phyloP scores from a whole-genome alignment of 2,329 filamentous ascomycete species.

The Exophiala oligosperma region DNA sequence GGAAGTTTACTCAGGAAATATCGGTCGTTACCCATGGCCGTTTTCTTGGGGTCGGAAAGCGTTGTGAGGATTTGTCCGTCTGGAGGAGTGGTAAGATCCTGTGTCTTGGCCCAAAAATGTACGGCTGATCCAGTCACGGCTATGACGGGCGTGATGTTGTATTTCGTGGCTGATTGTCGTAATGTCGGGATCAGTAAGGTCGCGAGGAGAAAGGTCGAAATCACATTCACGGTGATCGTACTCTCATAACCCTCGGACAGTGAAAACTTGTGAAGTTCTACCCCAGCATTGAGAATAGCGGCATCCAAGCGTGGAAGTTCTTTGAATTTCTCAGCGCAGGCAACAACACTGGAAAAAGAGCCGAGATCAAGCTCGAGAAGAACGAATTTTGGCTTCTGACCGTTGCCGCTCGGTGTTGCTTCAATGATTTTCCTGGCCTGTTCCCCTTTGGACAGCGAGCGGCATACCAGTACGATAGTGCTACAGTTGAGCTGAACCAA shows the following conservation, averaged over 20 bases:
- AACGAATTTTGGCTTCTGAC: constrained; percentile 24
- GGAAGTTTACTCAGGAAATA: constrained; percentile 49
- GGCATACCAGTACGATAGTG: constrained; percentile 48
- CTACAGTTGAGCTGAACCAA: constrained; percentile 42
- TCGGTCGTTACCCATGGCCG: constrained; percentile 40
- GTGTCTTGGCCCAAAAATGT: constrained; percentile 39
- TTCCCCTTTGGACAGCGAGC: constrained; percentile 39
- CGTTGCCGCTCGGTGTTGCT: constrained; percentile 1
- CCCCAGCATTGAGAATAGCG: constrained; percentile 44
- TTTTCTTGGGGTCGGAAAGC: constrained; percentile 33
- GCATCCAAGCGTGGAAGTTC: constrained; percentile 38
- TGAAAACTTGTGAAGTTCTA: constrained; percentile 38
- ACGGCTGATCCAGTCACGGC: constrained; percentile 33
- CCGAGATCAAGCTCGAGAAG: constrained; percentile 38
- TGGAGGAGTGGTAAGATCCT: constrained; percentile 13
- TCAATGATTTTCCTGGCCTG: constrained; percentile 37
- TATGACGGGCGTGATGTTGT: constrained; percentile 33
- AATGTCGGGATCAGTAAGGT: constrained; percentile 38
- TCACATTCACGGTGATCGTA: constrained; percentile 33
- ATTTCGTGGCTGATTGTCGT: constrained; percentile 38
- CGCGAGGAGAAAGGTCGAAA: constrained; percentile 29
- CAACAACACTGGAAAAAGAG: constrained; percentile 37
- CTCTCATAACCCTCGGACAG: constrained; percentile 31
- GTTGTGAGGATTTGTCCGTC: constrained; percentile 21
- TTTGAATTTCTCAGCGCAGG: constrained; percentile 36